Evolutionary conservation across 1,284 basidiomycete genomes (phyloP), one percentile per base, ranked within the genome.

Genomic region (Ganoderma resinaceum): DNA sequence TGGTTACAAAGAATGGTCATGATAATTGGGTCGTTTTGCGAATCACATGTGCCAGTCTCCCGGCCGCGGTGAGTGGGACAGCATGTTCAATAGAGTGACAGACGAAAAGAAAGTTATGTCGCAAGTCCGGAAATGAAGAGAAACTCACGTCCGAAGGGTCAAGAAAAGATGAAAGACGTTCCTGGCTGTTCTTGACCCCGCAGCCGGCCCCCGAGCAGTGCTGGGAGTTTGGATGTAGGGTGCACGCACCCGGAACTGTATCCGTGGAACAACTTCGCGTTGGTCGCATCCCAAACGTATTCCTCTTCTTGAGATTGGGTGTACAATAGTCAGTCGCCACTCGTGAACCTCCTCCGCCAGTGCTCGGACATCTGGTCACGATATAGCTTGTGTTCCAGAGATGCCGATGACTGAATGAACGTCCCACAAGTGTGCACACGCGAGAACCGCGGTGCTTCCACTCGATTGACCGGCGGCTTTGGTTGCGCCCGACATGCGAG

Each of bases 101-200:
- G 52, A 53, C 52, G 52, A 53, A 53, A 53, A 53, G 12, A 53
- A 53, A 53, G 52, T 53, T 53, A 31, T 53, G 52, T 53, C 14
- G 52, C 52, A 29, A 29, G 12, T 18, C 29, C 52, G 52, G 52
- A 53, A 14, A 53, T 31, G 52, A 53, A 53, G 29, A 53, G 52
- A 53, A 18, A 5, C 16, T 7, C 52, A 53, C 2, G 26, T 29
- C 12, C 29, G 2, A 11, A 31, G n/a, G 5, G 23, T 29, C 31
- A n/a, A n/a, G n/a, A n/a, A n/a, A n/a, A n/a, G 49, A 20, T 52
- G 14, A 14, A 52, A 3, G 52, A 31, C 8, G 52, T 31, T 29
- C 26, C 16, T 53, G 11, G 52, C 29, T 4, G 26, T 18, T 16
- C 14, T 53, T 49, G n/a, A 53, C 46, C 46, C 42, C 46, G 9